Evolutionary conservation across 352 stramenopile genomes (phyloP), one percentile per base, ranked within the genome.

Genomic region (Pythium monospermum): DNA sequence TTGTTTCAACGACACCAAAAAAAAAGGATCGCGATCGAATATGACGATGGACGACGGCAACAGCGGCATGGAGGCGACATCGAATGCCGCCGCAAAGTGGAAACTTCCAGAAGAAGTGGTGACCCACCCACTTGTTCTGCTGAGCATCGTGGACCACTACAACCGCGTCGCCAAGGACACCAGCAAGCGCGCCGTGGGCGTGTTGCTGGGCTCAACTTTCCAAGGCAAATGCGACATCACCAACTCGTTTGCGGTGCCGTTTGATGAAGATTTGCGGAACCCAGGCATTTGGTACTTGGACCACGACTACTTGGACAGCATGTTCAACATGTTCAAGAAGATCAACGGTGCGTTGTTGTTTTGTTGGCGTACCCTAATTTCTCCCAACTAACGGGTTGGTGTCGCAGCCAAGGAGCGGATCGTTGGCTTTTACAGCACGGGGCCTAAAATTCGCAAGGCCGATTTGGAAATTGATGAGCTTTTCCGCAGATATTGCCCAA

Each of bases 131-230:
- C 79, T 99, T n/a, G 96, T 99, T 45, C 80, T 99, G 21, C 79
- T 99, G 43, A 98, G 87, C 59, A 98, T 97, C 43, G 96, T 98
- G 41, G 97, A 99, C 79, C 97, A 99, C 72, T 99, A 99, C 81
- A 98, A 99, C 68, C 91, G 97, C 58, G 95, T 99, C 32, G 96
- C 96, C 6, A 96, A 95, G 46, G 96, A 98, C 66, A 99, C 96
- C 32, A 96, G 91, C 62, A 99, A 99, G 73, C 87, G 97, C 42
- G 96, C 98, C n/a, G 96, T 99, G 6, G 97, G 96, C 45, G 95
- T 99, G 23, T 72, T 99, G 46, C 84, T 99, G 36, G 97, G 97
- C 23, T 96, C 83, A 28, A 96, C 89, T 8, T 94, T 88, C 62
- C 96, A 97, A 58, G 96, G 95, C 64, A 94, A 91, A 50, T 95